phyloP scores from a whole-genome alignment of 495 filamentous ascomycete species.

The Lindgomyces ingoldianus region DNA sequence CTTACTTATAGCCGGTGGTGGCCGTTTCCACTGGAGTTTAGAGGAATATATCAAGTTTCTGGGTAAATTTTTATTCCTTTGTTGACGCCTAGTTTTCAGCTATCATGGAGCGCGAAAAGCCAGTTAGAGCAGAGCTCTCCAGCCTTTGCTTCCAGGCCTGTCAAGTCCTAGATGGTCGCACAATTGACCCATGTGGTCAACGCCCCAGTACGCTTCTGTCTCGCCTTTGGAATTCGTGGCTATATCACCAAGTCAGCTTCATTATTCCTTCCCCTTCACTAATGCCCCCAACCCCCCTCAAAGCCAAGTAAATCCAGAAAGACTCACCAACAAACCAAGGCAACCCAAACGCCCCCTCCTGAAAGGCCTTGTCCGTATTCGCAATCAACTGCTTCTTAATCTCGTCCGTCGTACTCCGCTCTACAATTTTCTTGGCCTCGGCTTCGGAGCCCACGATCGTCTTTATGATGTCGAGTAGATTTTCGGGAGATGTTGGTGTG shows the following conservation, averaged over 20 bases:
- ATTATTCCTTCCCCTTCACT: too few species aligned
- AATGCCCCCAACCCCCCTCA: too few species aligned
- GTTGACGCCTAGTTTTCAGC: too few species aligned
- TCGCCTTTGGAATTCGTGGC: constrained; percentile 57
- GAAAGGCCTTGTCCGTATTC: constrained; percentile 62
- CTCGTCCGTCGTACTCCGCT: constrained; percentile 49
- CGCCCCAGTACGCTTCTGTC: constrained; percentile 67
- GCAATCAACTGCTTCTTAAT: constrained; percentile 55
- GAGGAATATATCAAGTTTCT: too few species aligned
- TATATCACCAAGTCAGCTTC: not conserved
- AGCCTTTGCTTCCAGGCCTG: constrained; percentile 45
- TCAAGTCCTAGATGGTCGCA: constrained; percentile 61
- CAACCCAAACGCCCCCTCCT: constrained; percentile 67
- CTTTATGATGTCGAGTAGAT: constrained; percentile 51
- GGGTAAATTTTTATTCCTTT: too few species aligned
- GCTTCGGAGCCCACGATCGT: constrained; percentile 53
- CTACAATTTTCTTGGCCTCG: constrained; percentile 49
- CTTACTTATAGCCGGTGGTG: too few species aligned
- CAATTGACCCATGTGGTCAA: constrained; percentile 70
- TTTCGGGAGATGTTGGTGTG: constrained; percentile 54
- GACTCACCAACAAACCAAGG: constrained; percentile 67
- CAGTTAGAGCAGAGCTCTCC: constrained; percentile 54
- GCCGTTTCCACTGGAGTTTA: too few species aligned
- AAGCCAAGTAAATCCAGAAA: not conserved
- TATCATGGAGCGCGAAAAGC: too few species aligned